Evolutionary conservation across 495 filamentous ascomycete genomes (phyloP).

Genomic region (Penicillium paradoxum): DNA sequence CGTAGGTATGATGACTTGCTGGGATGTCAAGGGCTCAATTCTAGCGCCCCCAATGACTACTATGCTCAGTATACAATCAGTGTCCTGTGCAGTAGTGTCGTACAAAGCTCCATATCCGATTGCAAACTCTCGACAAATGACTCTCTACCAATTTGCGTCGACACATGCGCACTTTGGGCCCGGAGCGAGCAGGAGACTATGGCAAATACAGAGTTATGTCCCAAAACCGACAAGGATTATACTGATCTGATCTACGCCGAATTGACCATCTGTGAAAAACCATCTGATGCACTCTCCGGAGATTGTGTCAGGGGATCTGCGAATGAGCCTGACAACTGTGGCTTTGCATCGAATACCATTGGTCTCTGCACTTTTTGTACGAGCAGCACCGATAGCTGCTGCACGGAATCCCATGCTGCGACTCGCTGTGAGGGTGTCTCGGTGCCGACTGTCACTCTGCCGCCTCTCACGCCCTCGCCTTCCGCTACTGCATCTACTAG

Average conservation of each 20-base stretch:
- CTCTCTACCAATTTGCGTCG: conserved; percentile 78
- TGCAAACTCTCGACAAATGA: conserved; percentile 61
- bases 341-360: conserved; percentile 72
- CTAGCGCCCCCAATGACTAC: conserved; percentile 72
- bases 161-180: conserved; percentile 78
- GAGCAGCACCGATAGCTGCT: conserved; percentile 94
- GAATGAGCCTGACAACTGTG: conserved; percentile 88
- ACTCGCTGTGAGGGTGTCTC: conserved; percentile 64
- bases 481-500: conserved; percentile 32
- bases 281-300: conserved; percentile 67
- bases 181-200: conserved; percentile 81
- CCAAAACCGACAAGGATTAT: conserved; percentile 55
- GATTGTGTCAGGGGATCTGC: conserved; percentile 67
- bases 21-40: conserved; percentile 73
- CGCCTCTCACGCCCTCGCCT: conserved; percentile 54
- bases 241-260: conserved; percentile 81
- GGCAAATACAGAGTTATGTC: conserved; percentile 68
- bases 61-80: conserved; percentile 94
- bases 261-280: conserved; percentile 83
- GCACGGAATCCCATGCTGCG: conserved; percentile 71
- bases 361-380: conserved; percentile 86
- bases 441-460: conserved; percentile 63
- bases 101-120: conserved; percentile 78
- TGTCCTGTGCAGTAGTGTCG: conserved; percentile 88
- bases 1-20: conserved; percentile 50